Evolutionary conservation across 2,329 filamentous ascomycete genomes (phyloP).

Genomic region (Cucurbitaria berberidis): DNA sequence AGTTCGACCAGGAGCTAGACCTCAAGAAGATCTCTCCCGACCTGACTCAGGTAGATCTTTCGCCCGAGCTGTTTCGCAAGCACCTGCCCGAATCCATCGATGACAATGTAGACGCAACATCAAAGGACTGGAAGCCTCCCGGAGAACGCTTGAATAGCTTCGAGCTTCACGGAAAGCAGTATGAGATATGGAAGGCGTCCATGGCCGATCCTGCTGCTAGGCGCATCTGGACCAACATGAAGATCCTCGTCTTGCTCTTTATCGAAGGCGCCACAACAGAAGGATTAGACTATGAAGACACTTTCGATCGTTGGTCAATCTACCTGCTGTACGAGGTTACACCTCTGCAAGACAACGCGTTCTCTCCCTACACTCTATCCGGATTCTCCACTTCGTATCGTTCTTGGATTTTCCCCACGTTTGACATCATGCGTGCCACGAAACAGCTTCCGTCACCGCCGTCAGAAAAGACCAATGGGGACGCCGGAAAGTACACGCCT

Average conservation of each 20-base stretch:
- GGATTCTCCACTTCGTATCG: slow-evolving; percentile 92
- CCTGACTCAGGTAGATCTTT: slow-evolving; percentile 72
- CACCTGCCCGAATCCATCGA: slow-evolving; percentile 54
- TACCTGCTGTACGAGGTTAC: slow-evolving; percentile 69
- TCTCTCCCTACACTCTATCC: slow-evolving; percentile 71
- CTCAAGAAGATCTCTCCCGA: slow-evolving; percentile 66
- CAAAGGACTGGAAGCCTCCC: slow-evolving; percentile 68
- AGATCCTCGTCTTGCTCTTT: slow-evolving; percentile 82
- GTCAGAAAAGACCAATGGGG: slow-evolving; percentile 34
- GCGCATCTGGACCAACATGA: slow-evolving; percentile 77
- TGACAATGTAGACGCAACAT: slow-evolving; percentile 24
- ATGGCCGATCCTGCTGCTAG: slow-evolving; percentile 73
- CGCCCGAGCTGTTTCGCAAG: slow-evolving; percentile 59
- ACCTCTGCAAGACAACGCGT: slow-evolving; percentile 31
- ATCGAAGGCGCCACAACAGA: slow-evolving; percentile 92
- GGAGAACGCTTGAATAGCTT: slow-evolving; percentile 74
- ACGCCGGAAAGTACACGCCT: slow-evolving; percentile 50
- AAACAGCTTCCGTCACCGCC: slow-evolving; percentile 43
- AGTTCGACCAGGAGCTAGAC: slow-evolving; percentile 76
- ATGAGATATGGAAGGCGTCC: slow-evolving; percentile 84
- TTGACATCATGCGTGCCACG: slow-evolving; percentile 49
- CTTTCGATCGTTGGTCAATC: slow-evolving; percentile 84
- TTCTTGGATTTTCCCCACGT: slow-evolving; percentile 70
- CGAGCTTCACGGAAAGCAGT: slow-evolving; percentile 66
- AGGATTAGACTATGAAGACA: slow-evolving; percentile 71